Base-by-base conservation (phyloP, 1,284 basidiomycete genomes). In the Trametes pubescens region DNA sequence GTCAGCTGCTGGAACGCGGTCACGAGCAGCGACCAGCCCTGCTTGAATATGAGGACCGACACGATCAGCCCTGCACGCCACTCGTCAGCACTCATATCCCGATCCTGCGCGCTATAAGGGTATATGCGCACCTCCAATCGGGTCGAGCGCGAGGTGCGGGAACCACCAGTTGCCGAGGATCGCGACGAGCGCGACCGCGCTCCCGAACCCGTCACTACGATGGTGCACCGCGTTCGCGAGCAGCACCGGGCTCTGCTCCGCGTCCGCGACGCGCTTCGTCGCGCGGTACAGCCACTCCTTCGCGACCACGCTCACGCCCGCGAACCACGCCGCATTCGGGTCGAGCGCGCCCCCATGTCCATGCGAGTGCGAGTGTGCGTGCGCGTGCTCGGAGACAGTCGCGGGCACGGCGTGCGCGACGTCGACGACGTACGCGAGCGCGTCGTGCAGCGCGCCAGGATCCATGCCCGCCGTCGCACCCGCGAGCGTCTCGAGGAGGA, bases 311-410 rank as follows among this genome's bases (percentile, higher is more conserved):
- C 92, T 90, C 37, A 90, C 76, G 0, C 90, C 86, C 1, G 97
- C 97, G 72, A 98, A 97, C 95, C 96, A 98, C 53, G 96, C 95
- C 21, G 98, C 97, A 72, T 98, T 96, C 18, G 95, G 93, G 75
- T 98, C 96, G 6, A 98, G 85, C n/a, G 74, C 55, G n/a, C 64
- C 66, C 7, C 57, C 59, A 38, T 44, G 46, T 14, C 61, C 79
- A 64, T 87, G 81, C 14, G 78, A 80, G 70, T 93, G 91, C 6
- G 48, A 77, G 63, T 87, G 81, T 16, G 79, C 81, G 71, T 93
- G 91, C 9, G 79, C 77, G 62, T 78, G 81, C 61, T 78, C 84
- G 64, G 78, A 54, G 38, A 79, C 73, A 34, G 72, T 68, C 11
- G 74, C 74, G 2, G 88, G 86, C 5, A 88, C 72, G 14, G 77